Conservation (phyloP, 345 rosid genomes). For the Gynandropsis gynandra region DNA sequence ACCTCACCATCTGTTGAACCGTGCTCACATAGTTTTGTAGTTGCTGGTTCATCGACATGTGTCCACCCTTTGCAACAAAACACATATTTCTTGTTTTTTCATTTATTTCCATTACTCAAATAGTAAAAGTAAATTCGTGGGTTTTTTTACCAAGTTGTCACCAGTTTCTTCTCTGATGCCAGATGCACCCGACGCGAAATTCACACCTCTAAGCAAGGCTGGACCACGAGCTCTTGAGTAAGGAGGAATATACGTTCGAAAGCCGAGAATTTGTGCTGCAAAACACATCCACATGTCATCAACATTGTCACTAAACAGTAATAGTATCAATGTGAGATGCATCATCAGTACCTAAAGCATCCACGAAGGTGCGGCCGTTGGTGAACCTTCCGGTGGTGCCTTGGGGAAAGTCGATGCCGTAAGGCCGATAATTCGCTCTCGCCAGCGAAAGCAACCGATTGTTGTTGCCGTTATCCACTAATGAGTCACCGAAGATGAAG, state of each 20-base stretch:
- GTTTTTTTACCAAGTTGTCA: slow-evolving; percentile 49
- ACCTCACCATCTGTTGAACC: slow-evolving; percentile 49
- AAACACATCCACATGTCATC: background rate
- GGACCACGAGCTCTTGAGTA: slow-evolving; percentile 55
- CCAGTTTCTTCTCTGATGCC: slow-evolving; percentile 94
- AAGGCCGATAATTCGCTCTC: slow-evolving; percentile 79
- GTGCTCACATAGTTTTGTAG: slow-evolving; percentile 35
- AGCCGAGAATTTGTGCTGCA: slow-evolving; percentile 74
- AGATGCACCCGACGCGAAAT: slow-evolving; percentile 87
- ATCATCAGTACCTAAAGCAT: slow-evolving; percentile 48
- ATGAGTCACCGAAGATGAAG: slow-evolving; percentile 83
- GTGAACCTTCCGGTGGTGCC: slow-evolving; percentile 79
- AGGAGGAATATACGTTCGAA: slow-evolving; percentile 50
- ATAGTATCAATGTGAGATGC: background rate
- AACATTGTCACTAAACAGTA: background rate
- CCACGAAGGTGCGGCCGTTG: slow-evolving; percentile 79
- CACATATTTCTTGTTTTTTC: background rate
- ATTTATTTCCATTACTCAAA: background rate
- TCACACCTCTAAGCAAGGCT: slow-evolving; percentile 48
- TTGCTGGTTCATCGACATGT: slow-evolving; percentile 71
- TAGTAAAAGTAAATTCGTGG: too few relatives aligned
- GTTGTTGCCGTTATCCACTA: slow-evolving; percentile 92
- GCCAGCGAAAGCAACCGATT: slow-evolving; percentile 62
- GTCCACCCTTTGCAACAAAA: slow-evolving; percentile 45
- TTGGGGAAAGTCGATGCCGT: slow-evolving; percentile 77